A percentile compares a stretch with the other conserved stretches of the same genome.
phyloP scores from a whole-genome alignment of 2,329 filamentous ascomycete species.

The Xylaria sp. region DNA sequence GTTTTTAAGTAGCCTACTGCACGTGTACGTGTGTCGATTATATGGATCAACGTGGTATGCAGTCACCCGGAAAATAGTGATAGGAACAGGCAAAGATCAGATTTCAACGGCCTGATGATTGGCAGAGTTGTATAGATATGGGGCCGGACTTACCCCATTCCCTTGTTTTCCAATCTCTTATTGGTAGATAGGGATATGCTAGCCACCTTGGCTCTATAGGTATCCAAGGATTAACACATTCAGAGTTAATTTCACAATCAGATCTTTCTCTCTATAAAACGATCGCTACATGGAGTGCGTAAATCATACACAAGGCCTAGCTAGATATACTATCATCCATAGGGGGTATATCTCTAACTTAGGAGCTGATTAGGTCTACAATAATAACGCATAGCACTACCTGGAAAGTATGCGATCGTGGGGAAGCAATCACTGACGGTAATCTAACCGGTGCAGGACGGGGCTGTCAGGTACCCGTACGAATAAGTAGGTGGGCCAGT shows the following conservation, averaged over 20 bases:
- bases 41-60: constrained; percentile 32
- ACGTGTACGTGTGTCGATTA: constrained; percentile 11
- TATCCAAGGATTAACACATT: too few species aligned
- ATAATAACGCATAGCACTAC: neutral
- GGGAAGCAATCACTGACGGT: neutral
- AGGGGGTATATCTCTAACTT: neutral
- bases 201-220: neutral
- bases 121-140: neutral
- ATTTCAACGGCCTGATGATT: constrained; percentile 15
- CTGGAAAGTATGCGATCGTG: neutral
- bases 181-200: neutral
- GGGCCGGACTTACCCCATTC: neutral
- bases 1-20: neutral
- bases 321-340: neutral
- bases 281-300: neutral
- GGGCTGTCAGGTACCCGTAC: neutral
- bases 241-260: neutral
- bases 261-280: neutral
- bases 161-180: neutral
- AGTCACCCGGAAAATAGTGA: constrained; percentile 4
- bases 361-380: neutral
- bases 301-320: neutral
- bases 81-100: constrained; percentile 32
- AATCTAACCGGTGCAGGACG: neutral
- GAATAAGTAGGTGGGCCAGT: neutral